Conservation (phyloP, 1,284 basidiomycete genomes). For the Moniliella sp. region DNA sequence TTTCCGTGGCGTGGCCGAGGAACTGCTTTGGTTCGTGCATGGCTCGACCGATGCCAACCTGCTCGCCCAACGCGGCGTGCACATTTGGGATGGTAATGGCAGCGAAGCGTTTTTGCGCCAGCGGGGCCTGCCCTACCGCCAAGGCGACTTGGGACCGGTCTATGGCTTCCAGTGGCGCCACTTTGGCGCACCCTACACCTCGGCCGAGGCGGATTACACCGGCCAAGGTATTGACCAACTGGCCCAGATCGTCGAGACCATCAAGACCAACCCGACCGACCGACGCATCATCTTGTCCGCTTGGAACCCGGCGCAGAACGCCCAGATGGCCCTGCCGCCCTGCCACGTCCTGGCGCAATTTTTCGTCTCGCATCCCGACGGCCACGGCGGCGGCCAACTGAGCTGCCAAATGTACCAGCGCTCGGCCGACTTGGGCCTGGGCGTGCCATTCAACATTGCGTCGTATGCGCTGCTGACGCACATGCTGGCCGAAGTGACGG, state of each 20-base stretch:
- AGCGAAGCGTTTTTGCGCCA: slow-evolving; percentile 64
- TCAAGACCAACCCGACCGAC: slow-evolving; percentile 79
- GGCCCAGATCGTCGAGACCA: slow-evolving; percentile 64
- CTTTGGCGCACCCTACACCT: slow-evolving; percentile 71
- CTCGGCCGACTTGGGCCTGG: slow-evolving; percentile 83
- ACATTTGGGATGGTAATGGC: slow-evolving; percentile 96
- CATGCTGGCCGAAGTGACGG: slow-evolving; percentile 79
- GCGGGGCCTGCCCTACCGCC: slow-evolving; percentile 56
- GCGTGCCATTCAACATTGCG: slow-evolving; percentile 86
- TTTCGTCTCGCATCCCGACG: slow-evolving; percentile 64
- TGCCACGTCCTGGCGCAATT: slow-evolving; percentile 98
- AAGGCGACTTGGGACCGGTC: slow-evolving; percentile 83
- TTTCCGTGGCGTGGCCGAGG: slow-evolving; percentile 69
- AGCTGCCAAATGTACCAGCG: slow-evolving; percentile 95
- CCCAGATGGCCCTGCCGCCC: slow-evolving; percentile 81
- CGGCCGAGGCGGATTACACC: slow-evolving; percentile 54
- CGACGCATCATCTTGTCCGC: slow-evolving; percentile 83
- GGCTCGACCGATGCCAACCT: slow-evolving; percentile 63
- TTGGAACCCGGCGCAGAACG: slow-evolving; percentile 76
- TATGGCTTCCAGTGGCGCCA: slow-evolving; percentile 98
- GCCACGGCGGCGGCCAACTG: too few species aligned
- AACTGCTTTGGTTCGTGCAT: slow-evolving; percentile 79
- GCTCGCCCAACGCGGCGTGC: slow-evolving; percentile 61
- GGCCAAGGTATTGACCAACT: slow-evolving; percentile 87
- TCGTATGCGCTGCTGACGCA: slow-evolving; percentile 87